Evolutionary conservation across 495 filamentous ascomycete species (phyloP).

Genomic region (Friedmanniomyces endolithicus): DNA sequence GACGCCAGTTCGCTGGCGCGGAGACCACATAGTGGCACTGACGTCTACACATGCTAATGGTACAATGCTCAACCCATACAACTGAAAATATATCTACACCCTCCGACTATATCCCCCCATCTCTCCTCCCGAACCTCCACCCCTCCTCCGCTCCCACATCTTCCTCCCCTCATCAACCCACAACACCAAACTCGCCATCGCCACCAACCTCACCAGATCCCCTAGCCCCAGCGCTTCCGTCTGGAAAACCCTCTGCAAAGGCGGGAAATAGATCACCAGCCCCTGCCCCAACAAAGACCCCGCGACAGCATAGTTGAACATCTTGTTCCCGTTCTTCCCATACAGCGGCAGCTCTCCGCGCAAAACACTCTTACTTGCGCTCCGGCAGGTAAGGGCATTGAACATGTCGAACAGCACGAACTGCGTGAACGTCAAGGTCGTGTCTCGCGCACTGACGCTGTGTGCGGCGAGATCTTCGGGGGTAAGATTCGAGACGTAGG

Average conservation of each 20-base stretch:
- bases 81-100: constrained; percentile 25
- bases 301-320: constrained; percentile 91
- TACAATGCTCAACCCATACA: too few species aligned
- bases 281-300: constrained; percentile 74
- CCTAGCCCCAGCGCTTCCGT: constrained; percentile 67
- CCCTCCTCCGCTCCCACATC: constrained; percentile 36
- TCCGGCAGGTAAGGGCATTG: constrained; percentile 87
- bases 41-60: too few species aligned
- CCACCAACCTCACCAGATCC: constrained; percentile 60
- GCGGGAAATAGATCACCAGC: constrained; percentile 84
- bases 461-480: constrained; percentile 45
- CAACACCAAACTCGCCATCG: constrained; percentile 76
- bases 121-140: constrained; percentile 26
- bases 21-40: too few species aligned
- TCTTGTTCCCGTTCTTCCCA: constrained; percentile 70
- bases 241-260: constrained; percentile 87
- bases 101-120: constrained; percentile 36
- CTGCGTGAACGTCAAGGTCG: constrained; percentile 97
- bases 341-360: constrained; percentile 72
- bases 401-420: constrained; percentile 99
- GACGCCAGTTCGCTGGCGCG: too few species aligned
- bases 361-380: constrained; percentile 77
- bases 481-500: constrained; percentile 83
- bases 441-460: constrained; percentile 74
- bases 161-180: constrained; percentile 91